These are phyloP conservation scores for Coemansia sp. DNA, from an alignment of 192 early-diverging fungal species.

Conservation along the genomic window DNA sequence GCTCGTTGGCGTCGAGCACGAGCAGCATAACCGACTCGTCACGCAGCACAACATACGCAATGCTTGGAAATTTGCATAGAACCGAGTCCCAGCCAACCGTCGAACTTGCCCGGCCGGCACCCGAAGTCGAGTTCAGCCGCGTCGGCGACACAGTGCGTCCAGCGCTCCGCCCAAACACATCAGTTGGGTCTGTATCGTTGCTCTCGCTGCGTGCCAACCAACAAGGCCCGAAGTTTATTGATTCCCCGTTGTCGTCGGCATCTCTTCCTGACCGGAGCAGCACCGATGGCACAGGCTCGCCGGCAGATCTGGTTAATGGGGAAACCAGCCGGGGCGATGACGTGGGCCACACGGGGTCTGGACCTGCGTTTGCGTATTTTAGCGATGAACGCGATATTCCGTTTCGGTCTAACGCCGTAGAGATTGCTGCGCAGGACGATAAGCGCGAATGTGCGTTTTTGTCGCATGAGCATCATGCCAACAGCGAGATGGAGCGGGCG, in stretches of 20 bases:
- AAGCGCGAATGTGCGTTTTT: constrained; percentile 49
- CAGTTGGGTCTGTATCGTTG: constrained; percentile 31
- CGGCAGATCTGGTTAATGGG: not conserved
- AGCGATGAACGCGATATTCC: constrained; percentile 38
- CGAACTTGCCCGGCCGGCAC: constrained; percentile 45
- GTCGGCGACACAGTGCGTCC: constrained; percentile 18
- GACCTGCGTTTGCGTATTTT: constrained; percentile 15
- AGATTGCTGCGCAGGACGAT: constrained; percentile 52
- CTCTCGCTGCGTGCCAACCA: constrained; percentile 40
- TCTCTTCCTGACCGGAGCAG: not conserved
- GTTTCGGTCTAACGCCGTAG: constrained; percentile 44
- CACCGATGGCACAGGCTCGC: not conserved
- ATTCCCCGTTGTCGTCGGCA: constrained; percentile 7
- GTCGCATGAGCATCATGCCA: constrained; percentile 8
- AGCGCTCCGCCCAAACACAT: constrained; percentile 7
- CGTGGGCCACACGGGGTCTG: not conserved
- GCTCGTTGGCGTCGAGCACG: constrained; percentile 4
- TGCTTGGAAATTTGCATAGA: constrained; percentile 28
- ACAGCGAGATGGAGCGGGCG: constrained; percentile 25
- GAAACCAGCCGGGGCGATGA: not conserved
- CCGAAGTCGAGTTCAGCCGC: constrained; percentile 43
- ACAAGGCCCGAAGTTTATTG: constrained; percentile 5
- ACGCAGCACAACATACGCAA: constrained; percentile 19
- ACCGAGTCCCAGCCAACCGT: constrained; percentile 33
- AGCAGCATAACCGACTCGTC: constrained; percentile 16